These are phyloP conservation scores for Albugo laibachii DNA, from an alignment of 352 stramenopile genomes.

Conservation along the genomic window DNA sequence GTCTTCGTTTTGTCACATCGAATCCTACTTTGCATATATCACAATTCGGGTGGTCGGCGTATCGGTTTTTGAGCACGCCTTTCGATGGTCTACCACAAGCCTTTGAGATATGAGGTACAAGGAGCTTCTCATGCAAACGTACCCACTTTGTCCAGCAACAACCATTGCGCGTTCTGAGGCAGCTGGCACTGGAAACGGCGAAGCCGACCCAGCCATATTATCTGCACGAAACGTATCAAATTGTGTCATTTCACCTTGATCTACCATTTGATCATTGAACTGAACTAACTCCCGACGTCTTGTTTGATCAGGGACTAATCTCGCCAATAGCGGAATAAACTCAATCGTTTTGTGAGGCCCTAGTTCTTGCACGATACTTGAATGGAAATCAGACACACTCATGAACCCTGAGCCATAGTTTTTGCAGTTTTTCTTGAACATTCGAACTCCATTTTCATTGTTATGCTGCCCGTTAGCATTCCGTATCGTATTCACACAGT, in stretches of 20 bases:
- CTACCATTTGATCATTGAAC: slow-evolving; percentile 15
- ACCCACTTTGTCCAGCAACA: no score
- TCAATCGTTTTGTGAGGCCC: slow-evolving; percentile 15
- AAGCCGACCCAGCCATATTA: no score
- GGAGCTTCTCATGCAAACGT: no score
- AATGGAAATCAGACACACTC: slow-evolving; percentile 27
- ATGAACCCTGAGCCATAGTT: slow-evolving; percentile 31
- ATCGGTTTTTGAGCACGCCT: slow-evolving; percentile 39
- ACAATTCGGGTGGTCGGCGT: slow-evolving; percentile 41
- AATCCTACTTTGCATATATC: slow-evolving; percentile 37
- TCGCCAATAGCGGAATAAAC: slow-evolving; percentile 26
- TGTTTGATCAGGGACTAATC: slow-evolving; percentile 31
- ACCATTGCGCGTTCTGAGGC: no score
- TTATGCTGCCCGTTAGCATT: slow-evolving; percentile 16
- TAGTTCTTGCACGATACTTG: slow-evolving; percentile 25
- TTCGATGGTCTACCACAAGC: slow-evolving; percentile 7
- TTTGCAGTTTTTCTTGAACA: slow-evolving; percentile 47
- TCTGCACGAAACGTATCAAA: no score
- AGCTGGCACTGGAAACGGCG: no score
- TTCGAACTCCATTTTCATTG: slow-evolving; percentile 31
- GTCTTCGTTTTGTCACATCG: slow-evolving; percentile 33
- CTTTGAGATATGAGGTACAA: no score
- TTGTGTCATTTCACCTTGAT: no score
- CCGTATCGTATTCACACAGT: slow-evolving; percentile 35
- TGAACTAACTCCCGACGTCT: slow-evolving; percentile 25